Evolutionary conservation across 2,329 filamentous ascomycete genomes (phyloP).

Genomic region (Monilinia polystroma): DNA sequence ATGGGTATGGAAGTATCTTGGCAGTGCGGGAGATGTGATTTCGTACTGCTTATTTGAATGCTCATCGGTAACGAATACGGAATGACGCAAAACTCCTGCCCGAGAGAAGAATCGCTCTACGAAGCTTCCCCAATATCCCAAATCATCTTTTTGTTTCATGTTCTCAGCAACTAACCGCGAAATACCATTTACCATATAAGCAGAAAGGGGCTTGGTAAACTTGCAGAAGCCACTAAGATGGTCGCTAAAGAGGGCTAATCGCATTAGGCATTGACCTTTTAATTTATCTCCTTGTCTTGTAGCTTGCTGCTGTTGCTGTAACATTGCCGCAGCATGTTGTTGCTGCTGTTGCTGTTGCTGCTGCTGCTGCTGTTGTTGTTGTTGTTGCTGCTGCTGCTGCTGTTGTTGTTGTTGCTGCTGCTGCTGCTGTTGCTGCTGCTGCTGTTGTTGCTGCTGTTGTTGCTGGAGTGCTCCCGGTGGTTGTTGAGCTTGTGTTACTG

Average conservation of each 20-base stretch:
- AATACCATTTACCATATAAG: constrained; percentile 33
- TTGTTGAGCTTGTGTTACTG: constrained; percentile 43
- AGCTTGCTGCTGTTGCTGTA: constrained; percentile 42
- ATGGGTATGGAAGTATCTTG: constrained; percentile 86
- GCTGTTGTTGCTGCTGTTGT: constrained; percentile 45
- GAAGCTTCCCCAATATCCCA: constrained; percentile 76
- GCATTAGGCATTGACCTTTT: constrained; percentile 58
- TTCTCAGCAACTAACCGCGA: constrained; percentile 44
- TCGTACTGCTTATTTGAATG: constrained; percentile 77
- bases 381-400: constrained; percentile 33
- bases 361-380: constrained; percentile 33
- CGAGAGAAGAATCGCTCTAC: constrained; percentile 79
- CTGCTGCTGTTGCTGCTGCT: constrained; percentile 38
- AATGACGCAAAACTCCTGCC: constrained; percentile 73
- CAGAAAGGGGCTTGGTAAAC: constrained; percentile 39
- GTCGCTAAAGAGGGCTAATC: constrained; percentile 62
- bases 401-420: constrained; percentile 33
- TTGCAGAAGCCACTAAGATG: constrained; percentile 58
- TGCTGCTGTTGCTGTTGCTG: constrained; percentile 33
- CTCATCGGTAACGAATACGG: constrained; percentile 59
- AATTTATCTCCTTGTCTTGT: constrained; percentile 41
- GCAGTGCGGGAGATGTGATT: constrained; percentile 75
- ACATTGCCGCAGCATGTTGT: constrained; percentile 29
- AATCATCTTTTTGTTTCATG: constrained; percentile 62
- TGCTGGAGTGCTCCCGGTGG: constrained; percentile 43